A percentile compares a stretch with the other conserved stretches of the same genome.
Evolutionary conservation across 352 stramenopile genomes (phyloP).

Genomic region (Phytophthora agathidicida): DNA sequence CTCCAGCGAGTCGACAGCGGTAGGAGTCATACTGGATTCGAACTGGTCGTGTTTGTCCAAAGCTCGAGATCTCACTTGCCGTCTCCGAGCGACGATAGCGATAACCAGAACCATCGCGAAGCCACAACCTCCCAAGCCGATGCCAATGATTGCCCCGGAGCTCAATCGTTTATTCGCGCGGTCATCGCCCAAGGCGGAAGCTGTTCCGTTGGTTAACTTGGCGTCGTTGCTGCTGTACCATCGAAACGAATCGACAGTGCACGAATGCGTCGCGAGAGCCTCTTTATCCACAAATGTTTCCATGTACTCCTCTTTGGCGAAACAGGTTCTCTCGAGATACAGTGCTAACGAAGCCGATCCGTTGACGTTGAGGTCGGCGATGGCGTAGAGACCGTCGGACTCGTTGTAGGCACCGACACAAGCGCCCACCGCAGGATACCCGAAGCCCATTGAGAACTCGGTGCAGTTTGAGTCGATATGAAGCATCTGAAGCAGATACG

Average conservation of each 20-base stretch:
- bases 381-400: conserved; percentile 19
- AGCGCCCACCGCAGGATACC: conserved; percentile 20
- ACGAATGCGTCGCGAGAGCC: conserved; percentile 17
- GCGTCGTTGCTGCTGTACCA: conserved; percentile 34
- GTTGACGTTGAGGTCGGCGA: conserved; percentile 15
- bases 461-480: conserved; percentile 28
- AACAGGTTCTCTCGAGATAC: conserved; percentile 21
- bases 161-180: background rate
- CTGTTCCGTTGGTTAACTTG: conserved; percentile 4
- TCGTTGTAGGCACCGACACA: conserved; percentile 36
- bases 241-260: conserved; percentile 19
- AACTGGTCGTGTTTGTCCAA: conserved; percentile 20
- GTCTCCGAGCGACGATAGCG: conserved; percentile 11
- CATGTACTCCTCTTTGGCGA: conserved; percentile 25
- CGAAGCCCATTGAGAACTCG: conserved; percentile 23
- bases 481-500: conserved; percentile 26
- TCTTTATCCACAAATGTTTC: conserved; percentile 15
- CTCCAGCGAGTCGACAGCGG: conserved; percentile 18
- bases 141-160: conserved; percentile 22
- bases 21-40: conserved; percentile 19
- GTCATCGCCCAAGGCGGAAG: background rate
- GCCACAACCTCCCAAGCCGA: conserved; percentile 15
- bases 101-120: conserved; percentile 15
- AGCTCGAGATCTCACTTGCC: conserved; percentile 1
- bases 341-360: conserved; percentile 18